A percentile compares a stretch with the other conserved stretches of the same genome.
phyloP scores from a whole-genome alignment of 345 rosid genomes.

The Erucastrum elatum region DNA sequence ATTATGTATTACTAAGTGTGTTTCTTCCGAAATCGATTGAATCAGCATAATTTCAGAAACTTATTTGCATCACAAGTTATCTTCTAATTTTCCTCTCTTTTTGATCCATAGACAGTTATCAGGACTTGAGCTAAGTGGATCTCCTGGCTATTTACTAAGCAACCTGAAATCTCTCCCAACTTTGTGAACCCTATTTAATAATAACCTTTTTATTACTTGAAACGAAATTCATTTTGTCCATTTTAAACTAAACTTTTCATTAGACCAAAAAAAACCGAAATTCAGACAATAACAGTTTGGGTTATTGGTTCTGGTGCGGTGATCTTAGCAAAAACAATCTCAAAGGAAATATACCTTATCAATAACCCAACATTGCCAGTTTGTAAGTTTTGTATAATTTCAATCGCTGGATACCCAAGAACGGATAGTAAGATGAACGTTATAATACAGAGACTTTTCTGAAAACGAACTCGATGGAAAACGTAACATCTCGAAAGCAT shows the following conservation, averaged over 20 bases:
- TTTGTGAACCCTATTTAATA: slow-evolving; percentile 55
- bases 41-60: neutral
- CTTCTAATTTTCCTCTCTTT: neutral
- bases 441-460: slow-evolving; percentile 79
- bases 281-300: slow-evolving; percentile 11
- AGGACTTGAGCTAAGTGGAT: slow-evolving; percentile 70
- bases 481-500: slow-evolving; percentile 51
- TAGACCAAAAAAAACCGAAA: neutral
- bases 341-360: slow-evolving; percentile 74
- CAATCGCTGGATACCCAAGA: neutral
- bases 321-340: slow-evolving; percentile 90
- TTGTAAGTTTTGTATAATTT: slow-evolving; percentile 47
- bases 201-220: neutral
- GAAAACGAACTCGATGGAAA: slow-evolving; percentile 64
- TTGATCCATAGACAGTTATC: slow-evolving; percentile 57
- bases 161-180: slow-evolving; percentile 76
- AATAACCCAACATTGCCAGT: slow-evolving; percentile 67
- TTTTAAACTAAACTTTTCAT: too few relatives aligned
- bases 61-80: slow-evolving; percentile 13
- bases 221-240: too few relatives aligned
- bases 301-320: slow-evolving; percentile 52
- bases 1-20: too few relatives aligned
- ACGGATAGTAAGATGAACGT: slow-evolving; percentile 15
- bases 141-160: slow-evolving; percentile 75
- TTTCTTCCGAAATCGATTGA: too few relatives aligned